A percentile compares a stretch with the other conserved stretches of the same genome.
Evolutionary conservation across 208 protist genomes (phyloP).

Genomic region (Crithidia thermophila): DNA sequence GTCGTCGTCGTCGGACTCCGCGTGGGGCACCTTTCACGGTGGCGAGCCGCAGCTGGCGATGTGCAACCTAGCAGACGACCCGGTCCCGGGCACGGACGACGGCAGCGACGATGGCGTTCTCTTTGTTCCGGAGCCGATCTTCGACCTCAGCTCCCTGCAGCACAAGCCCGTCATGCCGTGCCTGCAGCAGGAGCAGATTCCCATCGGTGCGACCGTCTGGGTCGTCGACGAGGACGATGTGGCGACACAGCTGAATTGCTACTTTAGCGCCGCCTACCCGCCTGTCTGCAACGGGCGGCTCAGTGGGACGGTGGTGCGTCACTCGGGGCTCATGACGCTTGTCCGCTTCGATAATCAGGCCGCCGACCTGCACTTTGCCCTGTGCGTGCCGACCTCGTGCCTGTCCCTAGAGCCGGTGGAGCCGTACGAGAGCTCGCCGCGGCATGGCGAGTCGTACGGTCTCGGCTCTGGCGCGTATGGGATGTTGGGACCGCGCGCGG

Average conservation of each 20-base stretch:
- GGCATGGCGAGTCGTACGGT: slow-evolving; percentile 27
- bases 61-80: slow-evolving; percentile 15
- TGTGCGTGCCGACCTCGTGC: slow-evolving; percentile 68
- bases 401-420: slow-evolving; percentile 62
- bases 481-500: slow-evolving; percentile 46
- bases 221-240: slow-evolving; percentile 85
- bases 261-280: slow-evolving; percentile 63
- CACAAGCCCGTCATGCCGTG: slow-evolving; percentile 58
- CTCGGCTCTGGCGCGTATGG: slow-evolving; percentile 45
- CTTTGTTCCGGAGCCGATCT: slow-evolving; percentile 72
- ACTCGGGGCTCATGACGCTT: slow-evolving; percentile 64
- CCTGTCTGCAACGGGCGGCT: slow-evolving; percentile 77
- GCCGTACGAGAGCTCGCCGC: slow-evolving; percentile 47
- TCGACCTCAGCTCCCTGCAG: slow-evolving; percentile 37
- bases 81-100: slow-evolving; percentile 15
- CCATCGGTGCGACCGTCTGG: slow-evolving; percentile 63
- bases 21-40: slow-evolving; percentile 45
- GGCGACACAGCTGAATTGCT: slow-evolving; percentile 55
- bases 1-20: slow-evolving; percentile 33
- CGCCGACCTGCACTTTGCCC: slow-evolving; percentile 39
- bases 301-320: slow-evolving; percentile 55
- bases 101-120: slow-evolving; percentile 37
- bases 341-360: slow-evolving; percentile 50
- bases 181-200: slow-evolving; percentile 39
- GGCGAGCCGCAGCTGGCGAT: slow-evolving; percentile 21